Percentiles rank a stretch among this genome's conserved stretches.
Conservation (phyloP, 768 basidiomycete genomes). For the Phlegmacium glaucopus region DNA sequence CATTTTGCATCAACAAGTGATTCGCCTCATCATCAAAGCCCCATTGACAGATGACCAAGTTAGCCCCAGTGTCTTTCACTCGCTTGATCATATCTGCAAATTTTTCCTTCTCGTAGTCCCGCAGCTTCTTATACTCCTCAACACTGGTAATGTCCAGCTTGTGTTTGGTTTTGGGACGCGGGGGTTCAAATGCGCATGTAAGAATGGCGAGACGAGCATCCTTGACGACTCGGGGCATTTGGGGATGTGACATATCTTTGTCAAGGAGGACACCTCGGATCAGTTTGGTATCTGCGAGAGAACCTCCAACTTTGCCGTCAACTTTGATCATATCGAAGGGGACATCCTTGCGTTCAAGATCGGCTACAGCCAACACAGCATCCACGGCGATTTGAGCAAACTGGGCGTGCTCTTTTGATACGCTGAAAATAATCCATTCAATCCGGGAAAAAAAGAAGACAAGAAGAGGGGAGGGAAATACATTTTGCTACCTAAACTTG, state of each 20-base stretch:
- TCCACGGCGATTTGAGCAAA: conserved; percentile 99
- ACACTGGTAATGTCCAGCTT: conserved; percentile 96
- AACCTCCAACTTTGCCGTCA: conserved; percentile 97
- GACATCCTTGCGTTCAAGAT: conserved; percentile 91
- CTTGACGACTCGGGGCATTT: conserved; percentile 88
- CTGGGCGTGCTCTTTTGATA: conserved; percentile 92
- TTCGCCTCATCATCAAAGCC: conserved; percentile 99
- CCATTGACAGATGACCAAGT: conserved; percentile 99
- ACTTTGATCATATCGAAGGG: conserved; percentile 99
- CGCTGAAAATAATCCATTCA: conserved; percentile 47
- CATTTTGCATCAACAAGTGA: conserved; percentile 96
- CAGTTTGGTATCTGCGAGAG: conserved; percentile 89
- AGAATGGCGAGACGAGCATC: conserved; percentile 95
- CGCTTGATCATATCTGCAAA: conserved; percentile 95
- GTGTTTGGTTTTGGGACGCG: conserved; percentile 98
- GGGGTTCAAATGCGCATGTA: conserved; percentile 98
- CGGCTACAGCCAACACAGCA: conserved; percentile 92
- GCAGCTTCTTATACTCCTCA: conserved; percentile 93
- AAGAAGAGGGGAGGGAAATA: conserved; percentile 27
- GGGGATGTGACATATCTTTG: conserved; percentile 99
- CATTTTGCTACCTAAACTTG: conserved; percentile 98
- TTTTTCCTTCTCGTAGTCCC: conserved; percentile 94
- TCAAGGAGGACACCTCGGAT: conserved; percentile 98
- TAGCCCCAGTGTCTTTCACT: conserved; percentile 96
- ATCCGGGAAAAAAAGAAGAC: conserved; percentile 1